A percentile compares a stretch with the other conserved stretches of the same genome.
Evolutionary conservation across 192 early-diverging fungal genomes (phyloP).

Genomic region (Entomortierella chlamydospora): DNA sequence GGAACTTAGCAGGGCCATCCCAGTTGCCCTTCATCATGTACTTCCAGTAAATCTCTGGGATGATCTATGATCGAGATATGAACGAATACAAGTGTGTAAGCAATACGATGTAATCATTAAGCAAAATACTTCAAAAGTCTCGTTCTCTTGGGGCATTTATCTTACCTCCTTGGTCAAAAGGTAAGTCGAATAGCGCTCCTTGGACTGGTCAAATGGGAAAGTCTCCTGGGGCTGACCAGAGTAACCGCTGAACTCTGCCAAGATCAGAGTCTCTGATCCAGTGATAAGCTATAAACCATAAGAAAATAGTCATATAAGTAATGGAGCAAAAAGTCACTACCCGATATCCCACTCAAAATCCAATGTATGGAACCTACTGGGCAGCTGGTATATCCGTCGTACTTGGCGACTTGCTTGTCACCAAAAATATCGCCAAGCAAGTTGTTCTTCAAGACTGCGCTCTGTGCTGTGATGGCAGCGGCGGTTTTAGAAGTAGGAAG

Average conservation of each 20-base stretch:
- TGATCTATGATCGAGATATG: conserved; percentile 51
- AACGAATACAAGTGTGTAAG: too few relatives aligned
- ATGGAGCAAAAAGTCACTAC: neutral
- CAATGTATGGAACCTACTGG: conserved; percentile 65
- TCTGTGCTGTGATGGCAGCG: conserved; percentile 86
- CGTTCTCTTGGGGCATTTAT: too few relatives aligned
- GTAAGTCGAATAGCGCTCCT: conserved; percentile 74
- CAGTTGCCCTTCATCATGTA: conserved; percentile 83
- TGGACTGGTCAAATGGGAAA: conserved; percentile 85
- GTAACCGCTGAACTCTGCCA: conserved; percentile 90
- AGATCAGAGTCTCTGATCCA: conserved; percentile 81
- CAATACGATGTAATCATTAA: too few relatives aligned
- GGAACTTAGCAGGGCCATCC: conserved; percentile 73
- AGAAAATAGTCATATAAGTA: neutral
- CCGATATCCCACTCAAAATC: too few relatives aligned
- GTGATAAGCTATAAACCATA: conserved; percentile 59
- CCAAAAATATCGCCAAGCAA: conserved; percentile 67
- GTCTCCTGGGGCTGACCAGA: conserved; percentile 80
- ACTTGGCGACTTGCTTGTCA: conserved; percentile 61
- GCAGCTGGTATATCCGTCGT: conserved; percentile 88
- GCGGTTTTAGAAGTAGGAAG: conserved; percentile 94
- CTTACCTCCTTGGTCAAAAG: conserved; percentile 78
- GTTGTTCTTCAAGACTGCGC: conserved; percentile 81
- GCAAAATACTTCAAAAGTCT: too few relatives aligned
- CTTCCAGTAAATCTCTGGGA: conserved; percentile 87